Conservation (phyloP, 345 rosid species). For the Rhodomyrtus tomentosa region DNA sequence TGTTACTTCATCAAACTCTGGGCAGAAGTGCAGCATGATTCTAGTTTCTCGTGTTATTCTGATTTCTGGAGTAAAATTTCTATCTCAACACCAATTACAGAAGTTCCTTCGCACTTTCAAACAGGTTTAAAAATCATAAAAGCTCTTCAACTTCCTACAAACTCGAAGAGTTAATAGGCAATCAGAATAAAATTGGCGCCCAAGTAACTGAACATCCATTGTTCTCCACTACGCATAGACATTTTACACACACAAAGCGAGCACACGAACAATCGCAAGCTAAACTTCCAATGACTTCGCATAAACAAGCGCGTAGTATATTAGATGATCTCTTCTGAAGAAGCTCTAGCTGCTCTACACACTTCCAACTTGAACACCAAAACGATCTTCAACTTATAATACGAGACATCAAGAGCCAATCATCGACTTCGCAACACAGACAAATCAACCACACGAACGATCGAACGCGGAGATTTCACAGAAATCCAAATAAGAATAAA, state of each 20-base stretch:
- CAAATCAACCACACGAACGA: background rate
- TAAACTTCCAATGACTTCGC: background rate
- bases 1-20: background rate
- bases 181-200: background rate
- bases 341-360: background rate
- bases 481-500: background rate
- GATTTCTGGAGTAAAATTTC: background rate
- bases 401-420: background rate
- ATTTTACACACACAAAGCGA: background rate
- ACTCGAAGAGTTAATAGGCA: background rate
- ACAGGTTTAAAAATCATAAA: background rate
- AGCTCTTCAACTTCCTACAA: background rate
- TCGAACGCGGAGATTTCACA: background rate
- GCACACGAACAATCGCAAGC: background rate
- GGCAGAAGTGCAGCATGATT: background rate
- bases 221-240: background rate
- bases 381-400: background rate
- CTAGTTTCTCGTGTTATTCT: background rate
- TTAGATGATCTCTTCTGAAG: background rate
- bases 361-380: background rate
- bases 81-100: background rate
- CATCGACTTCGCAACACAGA: no score
- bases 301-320: background rate
- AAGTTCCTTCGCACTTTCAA: background rate
- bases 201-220: background rate